phyloP scores from a whole-genome alignment of 2,329 filamentous ascomycete species.

The Hirsutella thompsonii region DNA sequence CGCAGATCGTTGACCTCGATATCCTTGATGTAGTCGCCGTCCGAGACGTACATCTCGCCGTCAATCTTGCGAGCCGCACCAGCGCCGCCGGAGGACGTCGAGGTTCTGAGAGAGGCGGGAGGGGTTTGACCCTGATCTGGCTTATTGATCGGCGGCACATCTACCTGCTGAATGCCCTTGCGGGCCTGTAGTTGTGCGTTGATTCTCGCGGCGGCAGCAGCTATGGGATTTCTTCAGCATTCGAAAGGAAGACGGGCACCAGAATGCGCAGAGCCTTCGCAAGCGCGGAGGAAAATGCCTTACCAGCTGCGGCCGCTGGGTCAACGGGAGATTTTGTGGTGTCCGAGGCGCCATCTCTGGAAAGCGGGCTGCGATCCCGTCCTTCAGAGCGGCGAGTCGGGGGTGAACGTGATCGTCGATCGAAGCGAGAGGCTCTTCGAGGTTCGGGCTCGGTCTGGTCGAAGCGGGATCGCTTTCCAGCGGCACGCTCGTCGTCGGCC shows the following conservation, averaged over 20 bases:
- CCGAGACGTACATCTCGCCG: slow-evolving; percentile 83
- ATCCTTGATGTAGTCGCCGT: slow-evolving; percentile 97
- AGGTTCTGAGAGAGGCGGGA: slow-evolving; percentile 19
- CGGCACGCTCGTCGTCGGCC: slow-evolving; percentile 65
- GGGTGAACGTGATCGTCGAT: slow-evolving; percentile 82
- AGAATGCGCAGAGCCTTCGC: background rate
- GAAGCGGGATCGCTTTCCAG: slow-evolving; percentile 78
- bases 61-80: slow-evolving; percentile 48
- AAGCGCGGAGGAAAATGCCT: slow-evolving; percentile 10
- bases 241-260: background rate
- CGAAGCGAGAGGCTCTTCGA: slow-evolving; percentile 68
- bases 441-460: slow-evolving; percentile 81
- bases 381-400: slow-evolving; percentile 51
- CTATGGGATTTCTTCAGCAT: slow-evolving; percentile 24
- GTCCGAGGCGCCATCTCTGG: slow-evolving; percentile 28
- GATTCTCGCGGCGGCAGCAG: slow-evolving; percentile 80
- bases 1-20: slow-evolving; percentile 97
- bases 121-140: slow-evolving; percentile 27
- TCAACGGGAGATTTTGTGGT: slow-evolving; percentile 42
- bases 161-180: slow-evolving; percentile 81
- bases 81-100: slow-evolving; percentile 17
- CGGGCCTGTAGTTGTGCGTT: slow-evolving; percentile 74
- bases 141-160: slow-evolving; percentile 68
- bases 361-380: slow-evolving; percentile 68
- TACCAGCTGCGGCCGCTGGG: slow-evolving; percentile 69